A percentile compares a stretch with the other conserved stretches of the same genome.
phyloP scores from a whole-genome alignment of 257 asterid species.

The Parsonsia alboflavescens region DNA sequence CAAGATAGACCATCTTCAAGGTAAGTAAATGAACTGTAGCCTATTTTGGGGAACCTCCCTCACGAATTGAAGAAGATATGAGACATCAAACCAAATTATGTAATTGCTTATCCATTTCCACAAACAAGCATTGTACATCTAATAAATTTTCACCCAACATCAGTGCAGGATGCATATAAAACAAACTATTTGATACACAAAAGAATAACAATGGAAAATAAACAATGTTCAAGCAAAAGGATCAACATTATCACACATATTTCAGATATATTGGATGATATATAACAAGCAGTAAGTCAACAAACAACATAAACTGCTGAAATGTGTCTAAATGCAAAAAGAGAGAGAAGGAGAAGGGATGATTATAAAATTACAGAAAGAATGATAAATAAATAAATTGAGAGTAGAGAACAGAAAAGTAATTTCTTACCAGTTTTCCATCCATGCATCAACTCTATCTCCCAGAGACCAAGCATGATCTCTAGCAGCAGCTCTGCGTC shows the following conservation, averaged over 20 bases:
- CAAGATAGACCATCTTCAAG: background rate
- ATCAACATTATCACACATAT: background rate
- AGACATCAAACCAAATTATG: background rate
- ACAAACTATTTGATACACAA: background rate
- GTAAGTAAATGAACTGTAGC: background rate
- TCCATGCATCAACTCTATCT: slow-evolving; percentile 85
- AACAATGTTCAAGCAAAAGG: too few species aligned
- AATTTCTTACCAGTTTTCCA: slow-evolving; percentile 58
- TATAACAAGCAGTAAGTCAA: background rate
- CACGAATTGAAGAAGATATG: background rate
- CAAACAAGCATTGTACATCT: background rate
- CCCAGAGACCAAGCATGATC: slow-evolving; percentile 80
- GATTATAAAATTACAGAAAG: background rate
- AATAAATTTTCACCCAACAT: background rate
- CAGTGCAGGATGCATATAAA: background rate
- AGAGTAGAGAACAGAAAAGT: background rate
- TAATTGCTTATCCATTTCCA: background rate
- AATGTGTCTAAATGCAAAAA: background rate
- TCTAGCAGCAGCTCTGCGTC: slow-evolving; percentile 68
- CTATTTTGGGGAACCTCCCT: background rate
- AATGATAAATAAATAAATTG: background rate
- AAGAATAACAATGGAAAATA: background rate
- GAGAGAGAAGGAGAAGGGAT: background rate
- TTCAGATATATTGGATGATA: background rate
- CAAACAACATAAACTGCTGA: background rate